Percentiles rank a stretch among this genome's conserved stretches.
These are phyloP conservation scores for Aspergillus novofumigatus DNA, from an alignment of 2,329 filamentous ascomycete genomes.

Conservation along the genomic window DNA sequence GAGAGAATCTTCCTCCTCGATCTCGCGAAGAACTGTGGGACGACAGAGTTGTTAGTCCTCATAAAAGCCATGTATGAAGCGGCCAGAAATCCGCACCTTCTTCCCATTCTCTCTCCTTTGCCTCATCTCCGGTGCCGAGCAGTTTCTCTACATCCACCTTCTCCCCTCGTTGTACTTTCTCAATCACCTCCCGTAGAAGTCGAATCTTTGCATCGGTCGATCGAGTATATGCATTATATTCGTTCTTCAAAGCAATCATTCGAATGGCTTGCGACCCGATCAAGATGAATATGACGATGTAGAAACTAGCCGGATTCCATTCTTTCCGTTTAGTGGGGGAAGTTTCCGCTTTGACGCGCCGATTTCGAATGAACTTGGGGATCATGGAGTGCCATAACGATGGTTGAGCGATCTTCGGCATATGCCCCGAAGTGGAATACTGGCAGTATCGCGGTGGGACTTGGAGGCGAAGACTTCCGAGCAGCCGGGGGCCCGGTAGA, in stretches of 20 bases:
- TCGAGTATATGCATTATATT: slow-evolving; percentile 67
- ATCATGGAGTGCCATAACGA: slow-evolving; percentile 68
- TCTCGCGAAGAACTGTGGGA: slow-evolving; percentile 35
- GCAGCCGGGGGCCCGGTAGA: neutral
- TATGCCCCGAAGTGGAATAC: slow-evolving; percentile 20
- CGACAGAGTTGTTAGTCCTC: slow-evolving; percentile 6
- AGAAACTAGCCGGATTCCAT: slow-evolving; percentile 80
- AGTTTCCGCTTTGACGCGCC: slow-evolving; percentile 26
- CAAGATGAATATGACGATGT: slow-evolving; percentile 74
- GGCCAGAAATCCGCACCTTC: slow-evolving; percentile 55
- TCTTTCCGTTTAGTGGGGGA: slow-evolving; percentile 50
- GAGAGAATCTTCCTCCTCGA: slow-evolving; percentile 37
- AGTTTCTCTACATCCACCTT: slow-evolving; percentile 79
- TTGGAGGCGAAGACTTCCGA: neutral
- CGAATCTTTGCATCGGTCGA: slow-evolving; percentile 75
- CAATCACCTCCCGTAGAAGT: slow-evolving; percentile 62
- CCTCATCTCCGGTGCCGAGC: slow-evolving; percentile 72
- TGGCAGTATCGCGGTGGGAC: slow-evolving; percentile 3
- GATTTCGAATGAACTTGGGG: slow-evolving; percentile 53
- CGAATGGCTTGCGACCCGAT: slow-evolving; percentile 96
- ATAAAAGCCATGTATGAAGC: neutral
- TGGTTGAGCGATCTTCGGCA: slow-evolving; percentile 19
- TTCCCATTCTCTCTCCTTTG: slow-evolving; percentile 81
- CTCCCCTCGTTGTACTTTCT: slow-evolving; percentile 44
- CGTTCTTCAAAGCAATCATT: slow-evolving; percentile 75